A percentile compares a stretch with the other conserved stretches of the same genome.
Evolutionary conservation across 768 basidiomycete species (phyloP).

Genomic region (Rossbeevera mucosa): DNA sequence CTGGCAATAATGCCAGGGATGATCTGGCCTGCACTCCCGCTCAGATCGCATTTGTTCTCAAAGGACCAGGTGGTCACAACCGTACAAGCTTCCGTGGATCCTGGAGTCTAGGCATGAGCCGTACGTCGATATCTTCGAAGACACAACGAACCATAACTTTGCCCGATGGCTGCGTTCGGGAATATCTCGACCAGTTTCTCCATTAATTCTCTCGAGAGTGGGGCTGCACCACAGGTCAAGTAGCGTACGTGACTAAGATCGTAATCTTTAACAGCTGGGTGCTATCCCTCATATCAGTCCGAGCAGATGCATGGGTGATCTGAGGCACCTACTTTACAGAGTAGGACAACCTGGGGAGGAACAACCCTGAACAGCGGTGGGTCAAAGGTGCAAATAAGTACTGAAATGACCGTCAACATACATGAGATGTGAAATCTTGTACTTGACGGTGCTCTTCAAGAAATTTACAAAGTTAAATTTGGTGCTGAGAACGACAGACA

Average conservation of each 20-base stretch:
- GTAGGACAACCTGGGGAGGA: conserved; percentile 44
- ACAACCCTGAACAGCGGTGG: conserved; percentile 33
- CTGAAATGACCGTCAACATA: conserved; percentile 14
- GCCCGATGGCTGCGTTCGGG: conserved; percentile 51
- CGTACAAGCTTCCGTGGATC: conserved; percentile 61
- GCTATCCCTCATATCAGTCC: conserved; percentile 19
- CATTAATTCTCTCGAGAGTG: conserved; percentile 50
- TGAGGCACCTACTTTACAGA: conserved; percentile 42
- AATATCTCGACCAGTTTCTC: conserved; percentile 41
- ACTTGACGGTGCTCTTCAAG: conserved; percentile 42
- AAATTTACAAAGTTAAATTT: conserved; percentile 44
- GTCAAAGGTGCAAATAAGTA: neutral
- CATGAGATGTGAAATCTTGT: conserved; percentile 45
- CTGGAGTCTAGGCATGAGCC: conserved; percentile 25
- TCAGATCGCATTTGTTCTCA: conserved; percentile 40
- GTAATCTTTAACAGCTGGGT: conserved; percentile 38
- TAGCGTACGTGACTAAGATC: conserved; percentile 38
- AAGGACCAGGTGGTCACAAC: conserved; percentile 45
- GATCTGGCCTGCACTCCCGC: conserved; percentile 56
- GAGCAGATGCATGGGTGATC: neutral
- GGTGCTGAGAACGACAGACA: conserved; percentile 43
- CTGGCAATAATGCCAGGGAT: conserved; percentile 54
- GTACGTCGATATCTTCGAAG: neutral
- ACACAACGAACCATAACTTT: conserved; percentile 49
- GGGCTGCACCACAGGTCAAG: conserved; percentile 51